These are phyloP conservation scores for Naganishia albida DNA, from an alignment of 1,284 basidiomycete genomes.

Conservation along the genomic window DNA sequence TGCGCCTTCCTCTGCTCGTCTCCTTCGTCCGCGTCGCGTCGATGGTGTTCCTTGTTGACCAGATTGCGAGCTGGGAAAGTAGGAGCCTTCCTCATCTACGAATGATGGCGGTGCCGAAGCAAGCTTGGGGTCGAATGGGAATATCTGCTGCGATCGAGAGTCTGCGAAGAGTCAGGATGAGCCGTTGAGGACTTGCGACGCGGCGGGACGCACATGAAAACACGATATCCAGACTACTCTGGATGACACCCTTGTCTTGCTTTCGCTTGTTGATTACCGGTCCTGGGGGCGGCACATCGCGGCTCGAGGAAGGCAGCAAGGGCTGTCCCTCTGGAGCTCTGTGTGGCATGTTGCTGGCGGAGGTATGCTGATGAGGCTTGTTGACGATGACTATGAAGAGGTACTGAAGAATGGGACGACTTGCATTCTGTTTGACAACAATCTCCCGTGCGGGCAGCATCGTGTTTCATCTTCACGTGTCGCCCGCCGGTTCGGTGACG, in stretches of 20 bases:
- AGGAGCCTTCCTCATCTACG: conserved; percentile 39
- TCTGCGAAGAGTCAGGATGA: conserved; percentile 36
- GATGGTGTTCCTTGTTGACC: conserved; percentile 21
- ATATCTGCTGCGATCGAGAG: conserved; percentile 51
- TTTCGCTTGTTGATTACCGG: conserved; percentile 22
- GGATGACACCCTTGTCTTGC: conserved; percentile 40
- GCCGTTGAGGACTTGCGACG: background rate
- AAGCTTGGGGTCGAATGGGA: conserved; percentile 36
- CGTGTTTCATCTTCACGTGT: conserved; percentile 7
- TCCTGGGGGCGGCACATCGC: conserved; percentile 16
- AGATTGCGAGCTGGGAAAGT: conserved; percentile 15
- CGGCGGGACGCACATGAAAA: conserved; percentile 48
- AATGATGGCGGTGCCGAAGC: conserved; percentile 49
- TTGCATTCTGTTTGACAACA: background rate
- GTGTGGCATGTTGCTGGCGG: background rate
- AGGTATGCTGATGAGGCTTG: background rate
- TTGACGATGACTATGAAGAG: background rate
- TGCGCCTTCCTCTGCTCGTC: conserved; percentile 25
- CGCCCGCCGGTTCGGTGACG: background rate
- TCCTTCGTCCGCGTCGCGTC: background rate
- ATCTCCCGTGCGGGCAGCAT: background rate
- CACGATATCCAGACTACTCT: conserved; percentile 51
- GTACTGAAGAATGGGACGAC: background rate
- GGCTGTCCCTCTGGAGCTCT: conserved; percentile 23
- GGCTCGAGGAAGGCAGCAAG: conserved; percentile 18